Base-by-base conservation (phyloP, 805 yeast species). In the Candida parachauliodes region DNA sequence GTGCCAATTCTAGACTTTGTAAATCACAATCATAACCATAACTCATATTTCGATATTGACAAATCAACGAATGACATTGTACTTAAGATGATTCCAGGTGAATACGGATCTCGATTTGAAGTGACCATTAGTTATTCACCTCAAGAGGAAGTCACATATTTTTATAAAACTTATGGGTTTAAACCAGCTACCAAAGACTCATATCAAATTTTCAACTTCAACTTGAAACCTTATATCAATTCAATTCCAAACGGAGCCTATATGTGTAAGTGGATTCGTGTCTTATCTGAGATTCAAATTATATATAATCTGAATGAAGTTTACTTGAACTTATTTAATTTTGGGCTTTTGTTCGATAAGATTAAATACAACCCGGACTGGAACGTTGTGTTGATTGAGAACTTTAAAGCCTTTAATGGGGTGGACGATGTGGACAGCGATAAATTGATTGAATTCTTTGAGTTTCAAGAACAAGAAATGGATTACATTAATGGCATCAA, bases 1-100 rank as follows among this genome's bases (percentile, higher is more conserved):
- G 85, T 82, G 1, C 88, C 91, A 1, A 42, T 79, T 1, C 48
- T 83, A 21, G 91, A 83, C 54, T 83, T 76, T 65, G 83, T 74
- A 5, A 83, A 83, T 52, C 91, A 83, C 51, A 29, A 35, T 1
- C 55, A 52, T 15, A 27, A 47, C 19, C 59, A 62, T 32, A 80
- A 79, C 54, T 75, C 83, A 0, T 69, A 62, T 46, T 83, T 81
- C 56, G 91, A 73, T 28, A 81, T 80, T 1, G 72, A 71, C 34
- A 68, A 62, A n/a, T 68, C 63, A 2, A 55, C 62, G 27, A 57
- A 58, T 7, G 61, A 68, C 12, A 53, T 71, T 4, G 52, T 75
- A 80, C 87, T 95, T 81, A 85, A 54, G 73, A 81, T 37, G 74
- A 44, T 40, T 10, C 34, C 27, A 2, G 18, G 11, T 18, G 12